Evolutionary conservation across 2,329 filamentous ascomycete genomes (phyloP).

Genomic region (Microsporum audouinii): DNA sequence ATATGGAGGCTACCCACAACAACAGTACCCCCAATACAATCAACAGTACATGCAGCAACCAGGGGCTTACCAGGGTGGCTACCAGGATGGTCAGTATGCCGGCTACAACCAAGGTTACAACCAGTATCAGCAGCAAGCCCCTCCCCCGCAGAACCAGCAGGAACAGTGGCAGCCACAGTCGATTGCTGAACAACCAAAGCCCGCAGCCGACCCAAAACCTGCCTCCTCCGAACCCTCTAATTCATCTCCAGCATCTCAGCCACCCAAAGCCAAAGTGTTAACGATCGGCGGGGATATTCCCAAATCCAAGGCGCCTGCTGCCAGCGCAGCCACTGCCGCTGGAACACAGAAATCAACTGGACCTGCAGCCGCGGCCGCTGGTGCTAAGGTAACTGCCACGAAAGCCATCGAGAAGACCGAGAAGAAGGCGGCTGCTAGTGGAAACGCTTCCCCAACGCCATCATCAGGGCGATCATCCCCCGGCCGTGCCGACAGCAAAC

Average conservation of each 20-base stretch:
- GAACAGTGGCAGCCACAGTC: slow-evolving; percentile 29
- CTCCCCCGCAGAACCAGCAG: slow-evolving; percentile 32
- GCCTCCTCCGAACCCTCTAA: slow-evolving; percentile 40
- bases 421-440: slow-evolving; percentile 51
- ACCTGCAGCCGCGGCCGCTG: slow-evolving; percentile 45
- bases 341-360: slow-evolving; percentile 41
- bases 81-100: neutral
- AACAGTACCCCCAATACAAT: slow-evolving; percentile 23
- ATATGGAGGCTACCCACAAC: slow-evolving; percentile 42
- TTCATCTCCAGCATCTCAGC: slow-evolving; percentile 26
- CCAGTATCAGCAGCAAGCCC: slow-evolving; percentile 33
- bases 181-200: slow-evolving; percentile 11
- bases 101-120: slow-evolving; percentile 23
- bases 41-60: slow-evolving; percentile 35
- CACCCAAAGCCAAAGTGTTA: slow-evolving; percentile 49
- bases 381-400: slow-evolving; percentile 69
- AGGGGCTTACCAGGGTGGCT: slow-evolving; percentile 29
- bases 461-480: slow-evolving; percentile 79
- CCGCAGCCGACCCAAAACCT: slow-evolving; percentile 25
- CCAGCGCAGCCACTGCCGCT: slow-evolving; percentile 38
- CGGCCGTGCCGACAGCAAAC: slow-evolving; percentile 44
- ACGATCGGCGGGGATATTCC: slow-evolving; percentile 48
- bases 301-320: slow-evolving; percentile 66
- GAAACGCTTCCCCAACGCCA: slow-evolving; percentile 67
- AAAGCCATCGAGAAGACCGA: slow-evolving; percentile 92